Evolutionary conservation across 148 eudicot species (phyloP), one percentile per base, ranked within the genome.

Genomic region (Camellia lanceoleosa): DNA sequence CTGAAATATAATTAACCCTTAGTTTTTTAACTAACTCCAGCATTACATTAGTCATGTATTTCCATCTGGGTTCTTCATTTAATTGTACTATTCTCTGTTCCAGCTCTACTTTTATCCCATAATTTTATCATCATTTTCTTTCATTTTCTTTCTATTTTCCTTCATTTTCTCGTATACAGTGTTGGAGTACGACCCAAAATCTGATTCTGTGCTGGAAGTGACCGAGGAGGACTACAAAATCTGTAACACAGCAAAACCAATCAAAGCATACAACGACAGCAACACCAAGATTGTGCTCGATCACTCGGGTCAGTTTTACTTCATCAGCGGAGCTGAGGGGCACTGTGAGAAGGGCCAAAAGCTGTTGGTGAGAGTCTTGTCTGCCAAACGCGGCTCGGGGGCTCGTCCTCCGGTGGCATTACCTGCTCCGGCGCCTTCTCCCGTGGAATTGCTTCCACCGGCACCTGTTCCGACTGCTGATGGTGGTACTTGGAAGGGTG

Each of bases 111-210:
- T 30, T 30, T 0, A 30, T 30, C 38, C 38, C 38, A 30, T 30
- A 30, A 30, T 42, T 30, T 30, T 30, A 30, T 30, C 38, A 30
- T 68, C 6, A 15, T 42, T 68, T 46, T 49, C 51, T 68, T 68
- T 19, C 16, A 13, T 14, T 10, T 49, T 19, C 13, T 15, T 41
- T 19, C 43, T 46, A 68, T 67, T 14, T 5, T 13, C n/a, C 8
- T 38, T 0, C 5, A 68, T 68, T 16, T 43, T 68, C 71, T 2
- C 49, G 43, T 68, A 12, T 43, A 15, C 71, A 68, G 71, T 43
- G 71, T 42, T 68, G 71, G 43, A 68, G 71, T 68, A 68, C 71
- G 71, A 68, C 71, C 71, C 71, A 43, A 68, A 68, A 68, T 13
- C 71, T 7, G 71, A 42, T 43, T 68, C 71, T 5, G 71, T 68